Evolutionary conservation across 1,284 basidiomycete genomes (phyloP), one percentile per base, ranked within the genome.

Genomic region (Rhizopogon hawkerae): DNA sequence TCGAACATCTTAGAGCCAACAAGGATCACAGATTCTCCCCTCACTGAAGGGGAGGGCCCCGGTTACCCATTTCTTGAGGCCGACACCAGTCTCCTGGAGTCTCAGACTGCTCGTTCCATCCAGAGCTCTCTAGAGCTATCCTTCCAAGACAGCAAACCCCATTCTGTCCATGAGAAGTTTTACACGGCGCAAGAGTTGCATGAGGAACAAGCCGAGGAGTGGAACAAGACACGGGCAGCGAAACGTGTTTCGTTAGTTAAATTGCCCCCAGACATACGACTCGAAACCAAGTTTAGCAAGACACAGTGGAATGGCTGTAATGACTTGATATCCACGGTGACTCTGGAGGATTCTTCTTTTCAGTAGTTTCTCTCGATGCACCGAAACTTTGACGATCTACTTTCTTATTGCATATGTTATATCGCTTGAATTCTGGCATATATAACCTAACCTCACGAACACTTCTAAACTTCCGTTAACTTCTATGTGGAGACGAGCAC

Each of bases 221-320:
- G 89, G 89, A 74, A 87, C 63, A 82, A 82, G 65, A 92, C 89
- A 1, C 80, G 84, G 35, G 85, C 84, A 36, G 89, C 87, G 11
- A 85, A 87, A 56, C 82, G 88, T 11, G 90, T 92, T 13, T 90
- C 87, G 14, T 71, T 92, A 46, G 83, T 90, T 42, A 76, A 76
- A 53, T 63, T 87, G 37, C 85, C 85, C 29, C 78, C 83, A 5
- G 72, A 77, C 57, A 68, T 86, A 51, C 69, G 67, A 41, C 60
- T 76, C 48, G 67, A 69, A 8, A 46, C 48, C 31, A 52, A 64
- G 21, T 21, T 56, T 46, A 46, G 55, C 41, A 67, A 50, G 36
- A 35, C 59, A 26, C 52, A 50, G n/a, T 34, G 47, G 11, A 47
- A 51, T 38, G 46, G 38, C 38, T 48, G 51, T 52, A 48, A 16